phyloP scores from a whole-genome alignment of 2,329 filamentous ascomycete species.

The Rhynchosporium secalis region DNA sequence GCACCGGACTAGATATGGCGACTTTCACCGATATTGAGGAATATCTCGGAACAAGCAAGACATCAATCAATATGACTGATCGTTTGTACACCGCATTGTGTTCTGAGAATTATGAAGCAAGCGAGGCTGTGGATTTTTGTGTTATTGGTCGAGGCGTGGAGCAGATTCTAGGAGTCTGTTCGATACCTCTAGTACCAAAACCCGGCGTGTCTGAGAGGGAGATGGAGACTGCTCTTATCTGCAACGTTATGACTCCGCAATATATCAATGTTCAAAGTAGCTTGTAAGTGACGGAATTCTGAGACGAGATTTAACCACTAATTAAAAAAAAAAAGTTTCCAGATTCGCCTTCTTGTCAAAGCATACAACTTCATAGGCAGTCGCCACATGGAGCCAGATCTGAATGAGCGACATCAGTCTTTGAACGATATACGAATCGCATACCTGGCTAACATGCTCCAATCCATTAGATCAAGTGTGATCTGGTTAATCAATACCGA shows the following conservation, averaged over 20 bases:
- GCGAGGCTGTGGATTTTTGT: slow-evolving; percentile 25
- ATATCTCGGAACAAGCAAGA: slow-evolving; percentile 22
- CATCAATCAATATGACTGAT: slow-evolving; percentile 24
- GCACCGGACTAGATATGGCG: neutral
- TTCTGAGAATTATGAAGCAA: slow-evolving; percentile 24
- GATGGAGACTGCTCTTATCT: slow-evolving; percentile 21
- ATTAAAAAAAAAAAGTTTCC: slow-evolving; percentile 19
- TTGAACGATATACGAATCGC: slow-evolving; percentile 18
- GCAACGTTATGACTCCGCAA: slow-evolving; percentile 26
- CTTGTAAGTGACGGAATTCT: slow-evolving; percentile 18
- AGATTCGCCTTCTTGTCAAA: slow-evolving; percentile 28
- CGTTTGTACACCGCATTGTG: slow-evolving; percentile 26
- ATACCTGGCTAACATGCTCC: slow-evolving; percentile 18
- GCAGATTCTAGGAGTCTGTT: slow-evolving; percentile 27
- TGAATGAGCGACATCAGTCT: slow-evolving; percentile 18
- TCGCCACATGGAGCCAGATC: slow-evolving; percentile 21
- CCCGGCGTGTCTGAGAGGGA: neutral
- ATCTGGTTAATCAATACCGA: slow-evolving; percentile 26
- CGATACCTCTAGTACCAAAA: slow-evolving; percentile 14
- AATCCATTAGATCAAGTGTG: slow-evolving; percentile 15
- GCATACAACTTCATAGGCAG: slow-evolving; percentile 22
- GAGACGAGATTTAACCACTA: neutral
- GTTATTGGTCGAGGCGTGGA: slow-evolving; percentile 28
- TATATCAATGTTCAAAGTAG: slow-evolving; percentile 25
- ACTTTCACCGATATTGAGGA: slow-evolving; percentile 19